Conservation (phyloP, 352 stramenopile genomes). For the Thalassiosira mediterranea region DNA sequence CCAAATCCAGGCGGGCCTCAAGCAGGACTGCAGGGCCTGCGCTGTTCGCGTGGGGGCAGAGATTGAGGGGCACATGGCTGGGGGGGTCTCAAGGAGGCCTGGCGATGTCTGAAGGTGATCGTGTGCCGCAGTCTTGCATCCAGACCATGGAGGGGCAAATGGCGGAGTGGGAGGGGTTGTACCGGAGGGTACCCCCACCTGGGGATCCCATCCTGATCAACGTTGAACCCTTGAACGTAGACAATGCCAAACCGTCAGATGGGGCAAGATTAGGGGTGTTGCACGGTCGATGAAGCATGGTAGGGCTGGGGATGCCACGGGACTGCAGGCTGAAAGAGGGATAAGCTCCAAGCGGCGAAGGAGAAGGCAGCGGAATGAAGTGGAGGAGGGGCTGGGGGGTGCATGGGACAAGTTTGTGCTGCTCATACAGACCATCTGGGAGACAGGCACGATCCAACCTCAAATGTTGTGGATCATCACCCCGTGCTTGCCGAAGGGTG, state of each 20-base stretch:
- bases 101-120: conserved; percentile 3
- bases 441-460: conserved; percentile 23
- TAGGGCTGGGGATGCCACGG: conserved; percentile 1
- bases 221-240: conserved; percentile 13
- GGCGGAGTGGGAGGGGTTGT: conserved; percentile 20
- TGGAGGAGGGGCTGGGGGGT: conserved; percentile 3
- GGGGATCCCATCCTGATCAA: conserved; percentile 31
- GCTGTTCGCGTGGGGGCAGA: background rate
- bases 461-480: conserved; percentile 23
- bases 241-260: conserved; percentile 3
- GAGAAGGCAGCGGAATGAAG: conserved; percentile 8
- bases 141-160: conserved; percentile 23
- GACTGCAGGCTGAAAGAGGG: conserved; percentile 25
- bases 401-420: conserved; percentile 11
- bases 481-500: conserved; percentile 37
- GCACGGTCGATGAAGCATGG: conserved; percentile 12
- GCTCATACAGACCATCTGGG: conserved; percentile 33
- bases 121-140: conserved; percentile 12
- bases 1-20: background rate
- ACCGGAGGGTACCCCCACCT: conserved; percentile 13
- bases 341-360: conserved; percentile 10
- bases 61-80: background rate
- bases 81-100: conserved; percentile 19
- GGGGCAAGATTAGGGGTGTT: conserved; percentile 11
- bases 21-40: background rate